Base-by-base conservation (phyloP, 352 stramenopile genomes). In the Pythium myriotylum region DNA sequence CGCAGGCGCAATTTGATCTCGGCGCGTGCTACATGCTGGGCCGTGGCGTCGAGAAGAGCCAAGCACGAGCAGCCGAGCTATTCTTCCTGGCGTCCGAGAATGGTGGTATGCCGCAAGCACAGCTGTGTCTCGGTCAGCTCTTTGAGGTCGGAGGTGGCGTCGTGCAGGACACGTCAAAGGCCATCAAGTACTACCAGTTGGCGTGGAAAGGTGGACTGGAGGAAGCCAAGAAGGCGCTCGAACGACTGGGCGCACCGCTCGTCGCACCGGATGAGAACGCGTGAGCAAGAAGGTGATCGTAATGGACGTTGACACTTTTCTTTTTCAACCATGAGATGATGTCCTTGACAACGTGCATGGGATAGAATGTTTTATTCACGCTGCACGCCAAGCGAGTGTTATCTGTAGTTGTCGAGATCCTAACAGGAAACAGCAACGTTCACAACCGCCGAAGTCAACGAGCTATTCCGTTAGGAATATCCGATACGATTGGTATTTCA, bases 11-110 rank as follows among this genome's bases (percentile, higher is more conserved):
- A 62, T 95, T 95, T 62, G 81, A 92, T 59, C 46, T 95, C 0
- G 86, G 82, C n/a, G 84, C 82, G 29, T 93, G 84, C 62, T 91
- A 81, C 53, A 79, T 90, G 72, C 69, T 95, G 27, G 86, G 80
- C n/a, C 79, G 81, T 37, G 81, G 84, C 12, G 73, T 89, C 7
- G 67, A 71, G 16, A 73, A 76, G 42, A 77, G 89, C 61, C 45
- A 74, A 22, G 29, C 64, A 9, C 75, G 86, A 54, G 85, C 85
- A 1, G 82, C 85, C 29, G 73, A 91, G 57, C 46, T 73, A 12
- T 91, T 89, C 59, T 91, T 94, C 57, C 73, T 94, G 46, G 69
- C 88, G 2, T 84, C 83, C 17, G 84, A 91, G 19, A 73, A 69
- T 19, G 79, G 76, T 20, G 49, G 20, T 16, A 48, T 92, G 8